Percentiles rank a stretch among this genome's conserved stretches.
Conservation (phyloP, 2,329 filamentous ascomycete species). For the Fusarium sp. region DNA sequence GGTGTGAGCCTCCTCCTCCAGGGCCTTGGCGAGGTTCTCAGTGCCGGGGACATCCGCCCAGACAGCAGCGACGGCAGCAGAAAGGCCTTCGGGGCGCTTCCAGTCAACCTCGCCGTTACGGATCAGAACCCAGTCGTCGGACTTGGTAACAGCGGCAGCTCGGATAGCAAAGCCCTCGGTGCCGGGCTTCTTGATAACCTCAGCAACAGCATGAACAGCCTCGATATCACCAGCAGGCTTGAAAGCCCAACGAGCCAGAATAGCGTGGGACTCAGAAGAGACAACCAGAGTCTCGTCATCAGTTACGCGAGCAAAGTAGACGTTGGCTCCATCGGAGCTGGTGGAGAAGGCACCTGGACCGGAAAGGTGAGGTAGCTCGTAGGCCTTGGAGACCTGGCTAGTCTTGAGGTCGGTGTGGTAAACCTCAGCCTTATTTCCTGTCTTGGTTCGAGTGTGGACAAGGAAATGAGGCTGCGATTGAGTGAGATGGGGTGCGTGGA, state of each 20-base stretch:
- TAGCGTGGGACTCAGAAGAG: constrained; percentile 80
- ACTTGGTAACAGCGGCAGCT: constrained; percentile 75
- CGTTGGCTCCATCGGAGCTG: constrained; percentile 81
- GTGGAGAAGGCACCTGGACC: constrained; percentile 82
- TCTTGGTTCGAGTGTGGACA: constrained; percentile 79
- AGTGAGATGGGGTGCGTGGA: constrained; percentile 79
- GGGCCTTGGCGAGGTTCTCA: constrained; percentile 80
- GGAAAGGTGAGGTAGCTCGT: constrained; percentile 78
- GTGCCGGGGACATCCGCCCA: constrained; percentile 82
- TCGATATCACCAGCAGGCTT: constrained; percentile 58
- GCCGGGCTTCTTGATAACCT: constrained; percentile 79
- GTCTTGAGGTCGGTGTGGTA: constrained; percentile 83
- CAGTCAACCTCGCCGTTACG: constrained; percentile 85
- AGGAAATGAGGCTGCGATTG: constrained; percentile 85
- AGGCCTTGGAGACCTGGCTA: constrained; percentile 78
- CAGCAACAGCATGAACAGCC: constrained; percentile 78
- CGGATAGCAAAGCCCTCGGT: constrained; percentile 79
- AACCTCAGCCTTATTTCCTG: constrained; percentile 83
- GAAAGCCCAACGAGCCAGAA: constrained; percentile 79
- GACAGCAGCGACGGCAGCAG: constrained; percentile 80
- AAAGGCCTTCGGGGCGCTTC: constrained; percentile 84
- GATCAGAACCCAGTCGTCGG: constrained; percentile 82
- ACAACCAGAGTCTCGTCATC: constrained; percentile 78
- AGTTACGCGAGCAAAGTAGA: constrained; percentile 89
- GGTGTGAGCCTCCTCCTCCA: constrained; percentile 88